Percentiles rank a stretch among this genome's conserved stretches.
Conservation (phyloP, 163 green algal genomes). For the Scenedesmus sp. region DNA sequence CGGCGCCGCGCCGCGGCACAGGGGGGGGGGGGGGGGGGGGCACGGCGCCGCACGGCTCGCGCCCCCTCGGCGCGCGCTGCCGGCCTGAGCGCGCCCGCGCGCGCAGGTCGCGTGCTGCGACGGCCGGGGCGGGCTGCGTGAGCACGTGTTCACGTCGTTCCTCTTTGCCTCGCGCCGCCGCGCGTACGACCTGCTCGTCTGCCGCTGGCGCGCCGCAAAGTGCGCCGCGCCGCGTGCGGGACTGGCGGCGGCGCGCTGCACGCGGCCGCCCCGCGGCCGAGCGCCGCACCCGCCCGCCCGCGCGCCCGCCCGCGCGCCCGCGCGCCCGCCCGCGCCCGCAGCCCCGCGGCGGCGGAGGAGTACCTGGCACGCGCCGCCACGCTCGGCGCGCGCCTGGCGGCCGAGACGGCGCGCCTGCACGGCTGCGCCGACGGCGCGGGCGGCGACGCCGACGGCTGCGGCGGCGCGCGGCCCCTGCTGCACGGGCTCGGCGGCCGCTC, state of each 20-base stretch:
- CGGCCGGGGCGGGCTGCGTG: not conserved
- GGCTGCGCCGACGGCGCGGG: too few species aligned
- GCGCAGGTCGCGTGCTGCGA: not conserved
- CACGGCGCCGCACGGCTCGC: not conserved
- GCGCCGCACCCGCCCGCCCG: not conserved
- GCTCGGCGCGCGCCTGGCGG: too few species aligned
- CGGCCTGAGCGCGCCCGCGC: not conserved
- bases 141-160: conserved; percentile 48
- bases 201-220: conserved; percentile 7
- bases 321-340: not conserved
- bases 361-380: not conserved
- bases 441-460: too few species aligned
- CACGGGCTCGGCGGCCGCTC: not conserved
- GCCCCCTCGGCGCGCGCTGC: not conserved
- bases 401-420: too few species aligned
- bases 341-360: not conserved
- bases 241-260: not conserved
- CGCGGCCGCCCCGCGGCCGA: not conserved
- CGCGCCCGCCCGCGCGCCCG: not conserved
- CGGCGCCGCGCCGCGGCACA: not conserved
- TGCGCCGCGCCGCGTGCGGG: not conserved
- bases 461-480: not conserved
- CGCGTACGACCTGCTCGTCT: conserved; percentile 26
- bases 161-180: conserved; percentile 20
- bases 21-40: not conserved